Base-by-base conservation (phyloP, 2,329 filamentous ascomycete species). In the Colletotrichum gigasporum region DNA sequence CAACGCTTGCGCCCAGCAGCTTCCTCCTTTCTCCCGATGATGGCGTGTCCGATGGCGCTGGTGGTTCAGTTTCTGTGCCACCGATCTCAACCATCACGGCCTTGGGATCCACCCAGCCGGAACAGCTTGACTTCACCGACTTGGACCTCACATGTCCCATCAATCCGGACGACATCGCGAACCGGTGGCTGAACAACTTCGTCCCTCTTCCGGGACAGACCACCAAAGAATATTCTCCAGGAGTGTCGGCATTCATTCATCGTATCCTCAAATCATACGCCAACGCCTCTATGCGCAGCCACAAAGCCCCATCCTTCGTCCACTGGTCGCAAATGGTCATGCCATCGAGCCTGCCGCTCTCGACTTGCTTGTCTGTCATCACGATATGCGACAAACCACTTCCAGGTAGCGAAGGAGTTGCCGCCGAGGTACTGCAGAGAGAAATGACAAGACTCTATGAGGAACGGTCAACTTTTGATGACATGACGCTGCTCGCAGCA, bases 111-210 rank as follows among this genome's bases (percentile, higher is more conserved):
- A 9, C 5, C 11, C 16, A 26, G 41, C 52, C 44, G 18, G 57
- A 58, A 6, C 18, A 20, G n/a, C 69, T 77, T 22, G 69, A 79
- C 47, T 82, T 82, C 53, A 69, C 73, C 5, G 35, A 56, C 11
- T 58, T 76, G 2, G 73, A 78, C 11, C 74, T 85, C 6, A 61
- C 78, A 1, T 83, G 81, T 59, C 79, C 80, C 2, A 82, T 85
- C 65, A 76, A 83, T 47, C 78, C 76, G 0, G 78, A 82, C 22
- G 77, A 78, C 14, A 83, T 85, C 50, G 76, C 74, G 11, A 83
- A 81, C 39, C 81, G 82, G 10, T 85, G 82, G 83, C 70, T 85
- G 24, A 78, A 82, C 30, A 71, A 78, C 2, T 84, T 79, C 34
- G 78, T 85, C 5, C 82, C 82, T 0, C 61, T 79, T 0, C 76